Evolutionary conservation across 139 green algal genomes (phyloP).

Genomic region (Coccomyxa sp.): DNA sequence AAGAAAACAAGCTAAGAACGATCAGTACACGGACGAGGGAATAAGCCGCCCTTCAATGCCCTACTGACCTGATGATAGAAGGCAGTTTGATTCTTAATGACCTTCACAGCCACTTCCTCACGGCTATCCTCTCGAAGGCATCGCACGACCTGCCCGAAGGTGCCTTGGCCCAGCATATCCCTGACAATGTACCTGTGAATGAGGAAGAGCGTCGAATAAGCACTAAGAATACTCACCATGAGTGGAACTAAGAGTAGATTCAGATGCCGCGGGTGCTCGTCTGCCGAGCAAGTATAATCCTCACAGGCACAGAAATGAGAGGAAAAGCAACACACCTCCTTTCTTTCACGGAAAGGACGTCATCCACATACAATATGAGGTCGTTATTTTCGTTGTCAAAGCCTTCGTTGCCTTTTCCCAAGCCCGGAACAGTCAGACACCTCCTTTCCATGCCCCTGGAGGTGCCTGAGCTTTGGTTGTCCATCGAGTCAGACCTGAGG

Average conservation of each 20-base stretch:
- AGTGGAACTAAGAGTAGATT: neutral
- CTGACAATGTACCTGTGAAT: constrained; percentile 60
- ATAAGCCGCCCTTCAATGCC: neutral
- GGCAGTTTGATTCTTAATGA: constrained; percentile 98
- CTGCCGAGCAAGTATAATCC: neutral
- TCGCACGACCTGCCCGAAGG: constrained; percentile 93
- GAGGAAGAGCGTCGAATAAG: constrained; percentile 1
- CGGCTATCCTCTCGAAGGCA: constrained; percentile 47
- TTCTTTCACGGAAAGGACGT: constrained; percentile 45
- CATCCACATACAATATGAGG: constrained; percentile 76
- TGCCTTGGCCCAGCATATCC: constrained; percentile 86
- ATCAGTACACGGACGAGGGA: constrained; percentile 25
- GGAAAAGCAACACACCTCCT: constrained; percentile 7
- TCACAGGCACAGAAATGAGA: neutral
- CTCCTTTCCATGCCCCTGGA: neutral
- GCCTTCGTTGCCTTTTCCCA: constrained; percentile 59
- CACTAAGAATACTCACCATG: neutral
- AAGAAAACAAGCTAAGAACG: too few species aligned
- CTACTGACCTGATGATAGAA: constrained; percentile 85
- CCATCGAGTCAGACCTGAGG: too few species aligned
- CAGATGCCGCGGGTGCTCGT: neutral
- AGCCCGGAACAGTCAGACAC: constrained; percentile 69
- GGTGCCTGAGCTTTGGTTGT: too few species aligned
- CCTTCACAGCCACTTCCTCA: constrained; percentile 78
- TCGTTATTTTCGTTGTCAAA: constrained; percentile 85